These are phyloP conservation scores for Capillidium heterosporum DNA, from an alignment of 371 early-diverging fungal species.

Conservation along the genomic window DNA sequence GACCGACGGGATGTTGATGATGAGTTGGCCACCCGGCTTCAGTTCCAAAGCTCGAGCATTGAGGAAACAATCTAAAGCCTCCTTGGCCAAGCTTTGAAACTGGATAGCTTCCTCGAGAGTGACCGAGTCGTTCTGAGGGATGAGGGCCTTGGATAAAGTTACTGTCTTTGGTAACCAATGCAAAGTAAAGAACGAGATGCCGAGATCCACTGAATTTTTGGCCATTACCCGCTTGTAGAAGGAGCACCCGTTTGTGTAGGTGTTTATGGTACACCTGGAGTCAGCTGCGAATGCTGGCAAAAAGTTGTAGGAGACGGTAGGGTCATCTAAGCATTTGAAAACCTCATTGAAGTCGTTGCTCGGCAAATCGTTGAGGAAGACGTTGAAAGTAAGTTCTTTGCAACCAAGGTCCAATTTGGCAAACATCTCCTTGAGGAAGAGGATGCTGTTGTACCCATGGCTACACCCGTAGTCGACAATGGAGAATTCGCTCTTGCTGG, in stretches of 20 bases:
- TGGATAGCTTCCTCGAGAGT: too few species aligned
- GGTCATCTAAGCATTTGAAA: conserved; percentile 2
- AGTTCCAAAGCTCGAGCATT: neutral
- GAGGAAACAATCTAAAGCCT: neutral
- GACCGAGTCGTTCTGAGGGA: too few species aligned
- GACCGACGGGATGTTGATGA: too few species aligned
- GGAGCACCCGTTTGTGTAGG: neutral
- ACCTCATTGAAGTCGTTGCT: conserved; percentile 3
- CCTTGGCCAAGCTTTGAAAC: too few species aligned
- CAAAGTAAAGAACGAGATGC: neutral
- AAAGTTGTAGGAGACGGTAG: neutral
- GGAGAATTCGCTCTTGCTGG: too few species aligned
- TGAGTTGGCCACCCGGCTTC: neutral
- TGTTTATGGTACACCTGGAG: neutral
- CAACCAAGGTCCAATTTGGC: too few species aligned
- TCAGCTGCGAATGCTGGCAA: neutral
- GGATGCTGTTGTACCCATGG: too few species aligned
- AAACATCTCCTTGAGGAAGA: too few species aligned
- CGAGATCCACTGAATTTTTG: neutral
- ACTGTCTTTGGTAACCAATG: neutral
- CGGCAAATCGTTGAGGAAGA: conserved; percentile 2
- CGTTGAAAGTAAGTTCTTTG: neutral
- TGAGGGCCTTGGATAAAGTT: neutral
- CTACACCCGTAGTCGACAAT: too few species aligned
- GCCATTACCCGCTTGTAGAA: neutral